phyloP scores from a whole-genome alignment of 257 asterid genomes.

The Salvia rosmarinus region DNA sequence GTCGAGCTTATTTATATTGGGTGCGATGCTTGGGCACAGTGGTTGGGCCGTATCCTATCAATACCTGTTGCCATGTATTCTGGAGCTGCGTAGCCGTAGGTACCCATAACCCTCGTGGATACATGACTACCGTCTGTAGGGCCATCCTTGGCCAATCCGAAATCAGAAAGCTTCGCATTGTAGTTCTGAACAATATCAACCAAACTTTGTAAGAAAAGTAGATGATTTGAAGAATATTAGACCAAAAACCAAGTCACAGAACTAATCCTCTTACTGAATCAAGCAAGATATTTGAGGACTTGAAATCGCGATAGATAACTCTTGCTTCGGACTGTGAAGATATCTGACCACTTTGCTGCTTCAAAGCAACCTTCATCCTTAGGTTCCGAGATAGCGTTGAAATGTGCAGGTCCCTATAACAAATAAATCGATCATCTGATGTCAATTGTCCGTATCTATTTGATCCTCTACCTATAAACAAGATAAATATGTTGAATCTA shows the following conservation, averaged over 20 bases:
- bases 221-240: too few species aligned
- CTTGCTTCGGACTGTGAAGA: slow-evolving; percentile 33
- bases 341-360: slow-evolving; percentile 12
- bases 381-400: slow-evolving; percentile 36
- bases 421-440: too few species aligned
- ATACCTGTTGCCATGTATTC: too few species aligned
- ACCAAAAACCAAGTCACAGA: too few species aligned
- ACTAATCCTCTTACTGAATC: slow-evolving; percentile 21
- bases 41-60: too few species aligned
- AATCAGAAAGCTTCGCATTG: slow-evolving; percentile 39
- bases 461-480: too few species aligned
- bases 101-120: slow-evolving; percentile 38
- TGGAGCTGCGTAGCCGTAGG: slow-evolving; percentile 33
- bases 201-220: not conserved
- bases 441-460: too few species aligned
- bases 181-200: slow-evolving; percentile 33
- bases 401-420: slow-evolving; percentile 19
- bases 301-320: slow-evolving; percentile 38
- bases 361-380: slow-evolving; percentile 22
- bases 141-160: slow-evolving; percentile 41
- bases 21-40: too few species aligned
- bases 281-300: slow-evolving; percentile 35
- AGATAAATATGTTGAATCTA: not conserved
- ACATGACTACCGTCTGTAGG: slow-evolving; percentile 37
- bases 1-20: too few species aligned